Percentiles rank a stretch among this genome's conserved stretches.
phyloP scores from a whole-genome alignment of 805 yeast species.

The Hanseniaspora occidentalis region DNA sequence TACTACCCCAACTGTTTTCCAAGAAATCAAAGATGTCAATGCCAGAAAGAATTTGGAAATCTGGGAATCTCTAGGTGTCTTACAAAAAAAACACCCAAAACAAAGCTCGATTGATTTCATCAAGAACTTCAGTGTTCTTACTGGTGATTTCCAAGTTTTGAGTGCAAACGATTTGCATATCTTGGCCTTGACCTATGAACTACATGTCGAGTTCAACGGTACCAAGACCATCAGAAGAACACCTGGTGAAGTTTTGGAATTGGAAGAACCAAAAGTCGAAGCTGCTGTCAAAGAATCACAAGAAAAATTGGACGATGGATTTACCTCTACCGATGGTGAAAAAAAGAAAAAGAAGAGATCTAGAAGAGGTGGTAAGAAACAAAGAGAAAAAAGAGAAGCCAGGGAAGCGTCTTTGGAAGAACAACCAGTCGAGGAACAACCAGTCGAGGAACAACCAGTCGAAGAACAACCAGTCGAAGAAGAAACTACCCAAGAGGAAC shows the following conservation, averaged over 20 bases:
- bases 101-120: conserved; percentile 52
- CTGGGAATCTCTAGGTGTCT: conserved; percentile 53
- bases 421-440: neutral
- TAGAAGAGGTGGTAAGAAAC: conserved; percentile 56
- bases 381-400: conserved; percentile 44
- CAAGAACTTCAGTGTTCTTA: conserved; percentile 61
- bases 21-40: conserved; percentile 76
- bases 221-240: conserved; percentile 58
- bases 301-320: conserved; percentile 6
- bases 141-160: conserved; percentile 85
- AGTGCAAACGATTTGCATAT: conserved; percentile 88
- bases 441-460: conserved; percentile 2
- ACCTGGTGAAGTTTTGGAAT: conserved; percentile 48
- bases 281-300: conserved; percentile 6
- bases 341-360: conserved; percentile 29
- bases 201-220: conserved; percentile 57
- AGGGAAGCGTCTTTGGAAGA: conserved; percentile 12
- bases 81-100: conserved; percentile 68
- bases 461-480: conserved; percentile 2
- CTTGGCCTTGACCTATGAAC: conserved; percentile 80
- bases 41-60: conserved; percentile 66
- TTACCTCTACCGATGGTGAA: neutral
- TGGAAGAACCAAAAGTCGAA: conserved; percentile 13
- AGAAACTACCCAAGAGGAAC: conserved; percentile 3
- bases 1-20: conserved; percentile 85